Evolutionary conservation across 306 rosid genomes (phyloP).

Genomic region (Neltuma alba): DNA sequence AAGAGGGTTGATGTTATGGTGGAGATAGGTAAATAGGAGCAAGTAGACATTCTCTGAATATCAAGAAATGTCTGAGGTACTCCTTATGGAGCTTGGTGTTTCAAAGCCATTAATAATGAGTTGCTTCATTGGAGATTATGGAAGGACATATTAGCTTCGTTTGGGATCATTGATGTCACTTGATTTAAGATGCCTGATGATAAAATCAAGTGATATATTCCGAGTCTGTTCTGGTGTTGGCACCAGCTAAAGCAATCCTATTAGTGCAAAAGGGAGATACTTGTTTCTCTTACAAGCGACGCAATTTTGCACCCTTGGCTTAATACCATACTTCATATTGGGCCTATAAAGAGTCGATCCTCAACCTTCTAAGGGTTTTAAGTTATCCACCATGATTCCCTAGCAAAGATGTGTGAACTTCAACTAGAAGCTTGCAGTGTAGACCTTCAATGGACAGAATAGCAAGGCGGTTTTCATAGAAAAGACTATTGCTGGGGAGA

Average conservation of each 20-base stretch:
- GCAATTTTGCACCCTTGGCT: background rate
- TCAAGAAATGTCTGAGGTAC: background rate
- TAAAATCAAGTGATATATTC: background rate
- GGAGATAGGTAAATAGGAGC: background rate
- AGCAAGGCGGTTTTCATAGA: background rate
- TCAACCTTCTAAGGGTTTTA: background rate
- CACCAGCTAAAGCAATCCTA: background rate
- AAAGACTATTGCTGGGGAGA: background rate
- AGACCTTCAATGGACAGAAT: background rate
- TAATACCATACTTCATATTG: no score
- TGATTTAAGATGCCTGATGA: background rate
- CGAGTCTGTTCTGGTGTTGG: background rate
- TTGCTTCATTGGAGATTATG: background rate
- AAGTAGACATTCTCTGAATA: background rate
- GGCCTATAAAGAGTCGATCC: no score
- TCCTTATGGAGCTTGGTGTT: background rate
- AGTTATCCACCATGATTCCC: background rate
- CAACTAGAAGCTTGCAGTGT: background rate
- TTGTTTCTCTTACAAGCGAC: background rate
- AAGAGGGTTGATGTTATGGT: background rate
- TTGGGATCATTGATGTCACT: background rate
- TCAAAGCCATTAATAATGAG: background rate
- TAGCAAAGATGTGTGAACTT: background rate
- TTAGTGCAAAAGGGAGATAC: background rate
- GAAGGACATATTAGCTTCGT: background rate